Evolutionary conservation across 1,284 basidiomycete species (phyloP), one percentile per base, ranked within the genome.

Genomic region (Ustilago lituana): DNA sequence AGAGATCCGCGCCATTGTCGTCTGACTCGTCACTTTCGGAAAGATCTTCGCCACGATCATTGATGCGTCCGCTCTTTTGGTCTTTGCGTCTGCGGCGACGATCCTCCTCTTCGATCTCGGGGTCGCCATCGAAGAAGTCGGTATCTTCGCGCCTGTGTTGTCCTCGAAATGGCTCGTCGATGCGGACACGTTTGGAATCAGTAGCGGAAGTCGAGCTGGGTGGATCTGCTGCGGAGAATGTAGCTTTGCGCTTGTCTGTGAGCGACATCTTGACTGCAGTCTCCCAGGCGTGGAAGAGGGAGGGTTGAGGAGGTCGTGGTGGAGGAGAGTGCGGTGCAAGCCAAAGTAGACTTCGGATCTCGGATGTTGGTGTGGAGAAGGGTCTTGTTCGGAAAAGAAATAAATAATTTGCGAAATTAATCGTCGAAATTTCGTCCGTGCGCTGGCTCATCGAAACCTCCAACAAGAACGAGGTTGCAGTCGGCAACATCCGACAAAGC

Each of bases 1-100:
- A 49, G 1, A 56, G 37, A 19, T 52, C 44, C 8, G 48, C 60
- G 26, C 53, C 48, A 39, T 63, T 63, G 7, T 29, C 65, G 20
- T 59, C 56, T 4, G 67, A 66, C 11, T 59, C 54, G 33, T 64
- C 62, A 11, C 94, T 94, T 82, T 97, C 94, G 1, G 92, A 93
- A 5, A 65, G 47, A 37, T 59, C 62, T 15, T 93, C 93, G 81
- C 96, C 97, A 4, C 94, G 94, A 50, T 92, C 92, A 23, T 87
- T 90, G 51, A 85, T 67, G n/a, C 81, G 63, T 3, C 73, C 55
- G 4, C 76, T 76, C 43, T 73, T 79, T 11, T 74, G 66, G 20
- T 73, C 67, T 41, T 69, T 71, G 44, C 69, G 61, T 5, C 64
- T 52, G 14, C 74, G 65, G 23, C 71, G 74, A 27, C 52, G 59